A percentile compares a stretch with the other conserved stretches of the same genome.
Conservation (phyloP, 352 stramenopile genomes). For the Pythium monospermum region DNA sequence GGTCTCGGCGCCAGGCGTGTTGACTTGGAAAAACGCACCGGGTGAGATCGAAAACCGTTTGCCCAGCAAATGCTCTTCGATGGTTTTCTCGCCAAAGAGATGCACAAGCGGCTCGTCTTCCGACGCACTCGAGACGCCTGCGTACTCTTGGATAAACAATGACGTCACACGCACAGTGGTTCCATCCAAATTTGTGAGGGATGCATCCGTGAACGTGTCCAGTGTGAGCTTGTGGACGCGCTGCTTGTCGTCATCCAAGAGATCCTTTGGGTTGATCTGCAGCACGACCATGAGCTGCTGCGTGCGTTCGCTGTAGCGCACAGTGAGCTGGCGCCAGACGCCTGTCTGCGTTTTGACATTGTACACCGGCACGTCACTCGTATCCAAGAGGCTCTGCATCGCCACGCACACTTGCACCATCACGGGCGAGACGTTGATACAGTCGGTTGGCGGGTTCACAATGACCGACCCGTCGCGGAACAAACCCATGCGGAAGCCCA, state of each 20-base stretch:
- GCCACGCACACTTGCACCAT: slow-evolving; percentile 79
- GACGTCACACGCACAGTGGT: slow-evolving; percentile 66
- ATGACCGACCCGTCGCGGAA: slow-evolving; percentile 77
- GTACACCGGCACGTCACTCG: slow-evolving; percentile 60
- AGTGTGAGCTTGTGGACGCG: slow-evolving; percentile 40
- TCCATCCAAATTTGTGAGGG: no score
- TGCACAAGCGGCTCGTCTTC: slow-evolving; percentile 87
- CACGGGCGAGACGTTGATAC: slow-evolving; percentile 66
- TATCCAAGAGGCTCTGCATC: slow-evolving; percentile 60
- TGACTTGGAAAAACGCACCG: slow-evolving; percentile 95
- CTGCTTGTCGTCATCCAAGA: slow-evolving; percentile 30
- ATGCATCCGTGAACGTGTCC: slow-evolving; percentile 34
- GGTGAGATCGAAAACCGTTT: slow-evolving; percentile 90
- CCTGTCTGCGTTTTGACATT: slow-evolving; percentile 60
- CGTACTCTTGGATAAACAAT: slow-evolving; percentile 92
- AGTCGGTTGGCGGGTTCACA: slow-evolving; percentile 60
- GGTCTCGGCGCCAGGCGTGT: slow-evolving; percentile 92
- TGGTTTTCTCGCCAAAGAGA: slow-evolving; percentile 57
- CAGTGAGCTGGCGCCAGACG: slow-evolving; percentile 75
- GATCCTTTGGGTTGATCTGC: slow-evolving; percentile 53
- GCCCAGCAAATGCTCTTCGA: slow-evolving; percentile 85
- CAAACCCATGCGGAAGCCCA: slow-evolving; percentile 84
- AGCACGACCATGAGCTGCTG: slow-evolving; percentile 75
- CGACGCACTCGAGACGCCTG: slow-evolving; percentile 81
- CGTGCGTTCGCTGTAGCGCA: slow-evolving; percentile 62